These are phyloP conservation scores for Orbilia quercus DNA, from an alignment of 2,329 filamentous ascomycete genomes.

Conservation along the genomic window DNA sequence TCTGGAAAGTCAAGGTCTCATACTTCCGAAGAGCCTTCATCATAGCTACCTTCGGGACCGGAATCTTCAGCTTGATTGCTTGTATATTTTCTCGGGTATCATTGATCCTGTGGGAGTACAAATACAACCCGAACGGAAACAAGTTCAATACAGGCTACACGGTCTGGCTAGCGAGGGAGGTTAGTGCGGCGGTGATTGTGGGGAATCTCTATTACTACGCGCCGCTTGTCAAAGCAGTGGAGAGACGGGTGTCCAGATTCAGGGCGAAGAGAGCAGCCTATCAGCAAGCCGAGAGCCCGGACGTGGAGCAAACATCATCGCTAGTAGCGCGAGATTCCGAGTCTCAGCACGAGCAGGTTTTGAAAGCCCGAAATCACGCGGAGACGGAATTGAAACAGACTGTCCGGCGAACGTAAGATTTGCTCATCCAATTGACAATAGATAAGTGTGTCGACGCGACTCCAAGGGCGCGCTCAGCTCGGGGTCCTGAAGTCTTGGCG, in stretches of 20 bases:
- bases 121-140: constrained; percentile 1
- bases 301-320: constrained; percentile 14
- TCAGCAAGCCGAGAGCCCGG: constrained; percentile 7
- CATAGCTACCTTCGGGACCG: constrained; percentile 27
- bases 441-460: constrained; percentile 1
- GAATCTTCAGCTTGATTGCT: constrained; percentile 35
- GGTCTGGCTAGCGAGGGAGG: constrained; percentile 38
- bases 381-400: constrained; percentile 28
- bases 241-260: constrained; percentile 18
- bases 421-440: constrained; percentile 22
- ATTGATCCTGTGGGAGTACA: constrained; percentile 28
- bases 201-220: constrained; percentile 44
- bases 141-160: constrained; percentile 21
- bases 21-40: constrained; percentile 21
- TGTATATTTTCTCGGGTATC: constrained; percentile 23
- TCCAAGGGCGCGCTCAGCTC: neutral
- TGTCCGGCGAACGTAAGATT: constrained; percentile 13
- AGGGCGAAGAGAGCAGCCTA: constrained; percentile 30
- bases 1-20: constrained; percentile 29
- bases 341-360: neutral
- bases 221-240: constrained; percentile 18
- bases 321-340: neutral
- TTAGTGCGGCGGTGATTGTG: constrained; percentile 34
- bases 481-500: constrained; percentile 35
- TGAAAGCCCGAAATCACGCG: constrained; percentile 12